phyloP scores from a whole-genome alignment of 106 monocot species.

The Allium fistulosum region DNA sequence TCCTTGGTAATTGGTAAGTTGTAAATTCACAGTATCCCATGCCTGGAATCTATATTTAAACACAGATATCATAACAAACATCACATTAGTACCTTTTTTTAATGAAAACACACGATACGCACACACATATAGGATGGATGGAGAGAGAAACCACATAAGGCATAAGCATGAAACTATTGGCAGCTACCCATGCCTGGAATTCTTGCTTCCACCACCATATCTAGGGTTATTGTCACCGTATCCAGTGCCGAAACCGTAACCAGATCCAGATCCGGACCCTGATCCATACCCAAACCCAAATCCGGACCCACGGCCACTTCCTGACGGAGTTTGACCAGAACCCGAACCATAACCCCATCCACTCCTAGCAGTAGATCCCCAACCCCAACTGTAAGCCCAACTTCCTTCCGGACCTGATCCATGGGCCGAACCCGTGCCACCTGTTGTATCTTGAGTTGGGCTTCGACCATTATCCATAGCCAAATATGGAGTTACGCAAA shows the following conservation, averaged over 20 bases:
- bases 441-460: not conserved
- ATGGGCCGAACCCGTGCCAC: constrained; percentile 31
- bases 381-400: constrained; percentile 62
- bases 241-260: constrained; percentile 19
- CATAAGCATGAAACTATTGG: no score
- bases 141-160: no score
- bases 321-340: constrained; percentile 39
- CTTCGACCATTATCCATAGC: not conserved
- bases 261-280: constrained; percentile 29
- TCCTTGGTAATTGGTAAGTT: no score
- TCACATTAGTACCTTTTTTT: no score
- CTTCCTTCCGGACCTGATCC: constrained; percentile 38
- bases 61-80: no score
- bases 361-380: constrained; percentile 47
- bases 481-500: not conserved
- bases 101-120: no score
- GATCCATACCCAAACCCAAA: constrained; percentile 50
- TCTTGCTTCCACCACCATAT: constrained; percentile 1
- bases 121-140: no score
- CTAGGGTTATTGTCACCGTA: constrained; percentile 10
- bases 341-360: constrained; percentile 63
- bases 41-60: no score
- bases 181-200: not conserved
- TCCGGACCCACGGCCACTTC: constrained; percentile 34
- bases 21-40: no score